Conservation (phyloP, 164 flowering plant genomes). For the Malania oleifera region DNA sequence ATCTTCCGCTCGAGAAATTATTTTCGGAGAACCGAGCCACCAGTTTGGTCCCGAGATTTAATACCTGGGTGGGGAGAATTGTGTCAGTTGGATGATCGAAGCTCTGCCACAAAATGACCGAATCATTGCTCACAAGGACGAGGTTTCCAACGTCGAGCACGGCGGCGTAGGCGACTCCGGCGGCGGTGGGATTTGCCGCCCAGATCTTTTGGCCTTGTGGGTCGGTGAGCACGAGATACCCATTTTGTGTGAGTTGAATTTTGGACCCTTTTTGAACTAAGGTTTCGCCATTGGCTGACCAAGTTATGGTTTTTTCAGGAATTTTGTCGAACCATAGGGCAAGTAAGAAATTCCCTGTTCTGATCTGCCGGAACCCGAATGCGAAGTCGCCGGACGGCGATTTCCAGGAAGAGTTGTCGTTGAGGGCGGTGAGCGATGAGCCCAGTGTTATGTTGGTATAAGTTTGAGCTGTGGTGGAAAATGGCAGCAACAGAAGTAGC, state of each 20-base stretch:
- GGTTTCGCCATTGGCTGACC: conserved; percentile 6
- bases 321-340: conserved; percentile 12
- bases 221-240: neutral
- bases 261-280: neutral
- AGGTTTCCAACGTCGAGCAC: conserved; percentile 5
- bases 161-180: neutral
- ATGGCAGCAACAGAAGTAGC: neutral
- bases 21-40: neutral
- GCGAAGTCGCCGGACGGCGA: conserved; percentile 5
- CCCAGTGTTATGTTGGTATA: neutral
- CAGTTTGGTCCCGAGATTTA: neutral
- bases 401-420: neutral
- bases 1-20: neutral
- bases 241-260: neutral
- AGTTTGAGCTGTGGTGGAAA: neutral
- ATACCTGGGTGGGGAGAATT: neutral
- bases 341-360: neutral
- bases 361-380: neutral
- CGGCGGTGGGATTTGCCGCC: neutral
- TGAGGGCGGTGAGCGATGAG: neutral
- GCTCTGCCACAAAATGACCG: neutral
- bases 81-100: conserved; percentile 2
- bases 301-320: conserved; percentile 2
- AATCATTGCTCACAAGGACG: neutral
- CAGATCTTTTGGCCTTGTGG: neutral